phyloP scores from a whole-genome alignment of 805 yeast species.

The Spathaspora passalidarum region DNA sequence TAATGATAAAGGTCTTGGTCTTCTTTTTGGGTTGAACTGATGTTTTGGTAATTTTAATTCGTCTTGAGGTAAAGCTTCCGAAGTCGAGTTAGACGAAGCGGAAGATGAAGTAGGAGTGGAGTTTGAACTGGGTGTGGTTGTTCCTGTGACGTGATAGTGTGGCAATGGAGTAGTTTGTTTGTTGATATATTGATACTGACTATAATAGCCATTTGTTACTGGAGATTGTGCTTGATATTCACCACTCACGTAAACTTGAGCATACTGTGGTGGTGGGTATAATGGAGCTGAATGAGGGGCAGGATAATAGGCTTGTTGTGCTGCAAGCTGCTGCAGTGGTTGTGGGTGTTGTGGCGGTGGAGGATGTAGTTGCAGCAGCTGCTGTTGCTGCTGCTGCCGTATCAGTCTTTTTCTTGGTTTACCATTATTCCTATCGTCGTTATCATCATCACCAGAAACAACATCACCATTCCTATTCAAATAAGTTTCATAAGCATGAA shows the following conservation, averaged over 20 bases:
- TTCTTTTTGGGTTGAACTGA: slow-evolving; percentile 34
- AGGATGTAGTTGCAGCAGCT: slow-evolving; percentile 1
- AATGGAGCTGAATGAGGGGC: not conserved
- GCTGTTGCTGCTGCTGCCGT: slow-evolving; percentile 3
- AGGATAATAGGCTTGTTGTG: not conserved
- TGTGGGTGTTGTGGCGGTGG: not conserved
- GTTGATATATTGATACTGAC: slow-evolving; percentile 2
- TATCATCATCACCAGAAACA: not conserved
- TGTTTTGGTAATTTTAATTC: slow-evolving; percentile 19
- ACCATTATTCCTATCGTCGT: not conserved
- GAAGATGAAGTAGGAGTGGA: not conserved
- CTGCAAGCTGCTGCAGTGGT: slow-evolving; percentile 7
- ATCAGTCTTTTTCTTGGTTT: slow-evolving; percentile 4
- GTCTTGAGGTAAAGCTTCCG: not conserved
- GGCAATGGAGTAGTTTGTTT: slow-evolving; percentile 1
- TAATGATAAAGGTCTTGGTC: slow-evolving; percentile 39
- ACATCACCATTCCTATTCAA: slow-evolving; percentile 13
- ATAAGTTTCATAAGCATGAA: slow-evolving; percentile 41
- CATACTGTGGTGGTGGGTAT: slow-evolving; percentile 3
- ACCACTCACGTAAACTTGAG: not conserved
- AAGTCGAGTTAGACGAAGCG: not conserved
- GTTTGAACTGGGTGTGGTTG: not conserved
- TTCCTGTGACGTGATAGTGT: not conserved
- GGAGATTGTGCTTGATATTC: not conserved
- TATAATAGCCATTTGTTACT: slow-evolving; percentile 4